Evolutionary conservation across 106 monocot species (phyloP), one percentile per base, ranked within the genome.

Genomic region (Alisma plantagoaquatica): DNA sequence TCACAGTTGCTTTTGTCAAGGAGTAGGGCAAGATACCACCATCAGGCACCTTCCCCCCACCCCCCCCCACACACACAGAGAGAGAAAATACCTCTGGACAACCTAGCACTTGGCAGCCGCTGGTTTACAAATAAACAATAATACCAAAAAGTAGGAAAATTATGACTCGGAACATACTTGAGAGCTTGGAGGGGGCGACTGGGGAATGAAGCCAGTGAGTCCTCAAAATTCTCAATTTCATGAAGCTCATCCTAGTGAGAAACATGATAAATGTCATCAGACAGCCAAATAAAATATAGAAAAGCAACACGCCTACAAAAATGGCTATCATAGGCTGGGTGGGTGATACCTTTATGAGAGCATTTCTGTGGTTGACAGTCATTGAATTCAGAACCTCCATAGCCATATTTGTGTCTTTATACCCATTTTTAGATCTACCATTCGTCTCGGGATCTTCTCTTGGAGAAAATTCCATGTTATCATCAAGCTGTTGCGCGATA

Each of bases 111-210:
- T n/a, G n/a, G n/a, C n/a, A n/a, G n/a, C n/a, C n/a, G n/a, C n/a
- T n/a, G n/a, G n/a, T n/a, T n/a, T n/a, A n/a, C n/a, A n/a, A n/a
- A 57, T 41, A 38, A 9, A 38, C 21, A 16, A 21, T 16, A 21
- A 47, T 10, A 47, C 4, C 6, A 18, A 48, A 61, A 12, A 46
- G n/a, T 15, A 29, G 15, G 10, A 21, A 3, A 14, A 57, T 42
- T 10, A 38, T 46, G 23, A 46, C 8, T 10, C 11, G 17, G 59
- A 47, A 48, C 57, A 42, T 83, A 87, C 93, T 77, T 87, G 3
- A 94, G 75, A 50, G 93, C 93, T 64, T 83, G 62, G 53, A 93
- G 93, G 63, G 86, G 76, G 18, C 54, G 74, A 31, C 64, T 67
- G 43, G 82, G 79, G 80, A 93, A 93, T 51, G 82, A 75, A 53